Evolutionary conservation across 768 basidiomycete genomes (phyloP).

Genomic region (Suillus decipiens): DNA sequence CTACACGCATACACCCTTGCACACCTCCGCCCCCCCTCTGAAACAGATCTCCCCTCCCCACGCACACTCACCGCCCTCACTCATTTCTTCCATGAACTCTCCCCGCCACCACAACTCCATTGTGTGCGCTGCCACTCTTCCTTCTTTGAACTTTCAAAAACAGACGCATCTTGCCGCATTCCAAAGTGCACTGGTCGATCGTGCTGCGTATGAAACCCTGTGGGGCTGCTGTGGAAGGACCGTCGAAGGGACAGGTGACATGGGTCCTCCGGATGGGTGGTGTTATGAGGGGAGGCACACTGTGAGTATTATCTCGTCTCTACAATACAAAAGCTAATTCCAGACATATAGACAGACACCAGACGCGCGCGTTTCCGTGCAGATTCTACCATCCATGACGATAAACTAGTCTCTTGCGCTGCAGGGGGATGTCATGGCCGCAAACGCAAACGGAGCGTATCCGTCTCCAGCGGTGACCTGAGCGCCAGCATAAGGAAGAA

Average conservation of each 20-base stretch:
- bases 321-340: not conserved
- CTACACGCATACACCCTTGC: conserved; percentile 62
- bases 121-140: conserved; percentile 74
- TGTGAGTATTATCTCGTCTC: conserved; percentile 27
- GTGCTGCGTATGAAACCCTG: conserved; percentile 56
- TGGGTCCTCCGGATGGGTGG: conserved; percentile 85
- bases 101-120: conserved; percentile 67
- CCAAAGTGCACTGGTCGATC: conserved; percentile 74
- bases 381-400: conserved; percentile 64
- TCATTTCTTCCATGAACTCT: conserved; percentile 60
- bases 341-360: conserved; percentile 55
- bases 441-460: conserved; percentile 27
- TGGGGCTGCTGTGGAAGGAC: conserved; percentile 76
- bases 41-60: conserved; percentile 26
- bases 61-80: conserved; percentile 48
- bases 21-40: conserved; percentile 37
- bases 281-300: conserved; percentile 86
- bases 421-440: conserved; percentile 53
- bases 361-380: conserved; percentile 80
- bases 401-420: conserved; percentile 67
- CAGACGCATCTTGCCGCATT: conserved; percentile 64
- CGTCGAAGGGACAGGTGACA: conserved; percentile 75
- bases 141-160: conserved; percentile 73
- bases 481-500: conserved; percentile 16
- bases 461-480: conserved; percentile 27